A percentile compares a stretch with the other conserved stretches of the same genome.
Conservation (phyloP, 805 yeast species). For the Starmerella ratchasimensis region DNA sequence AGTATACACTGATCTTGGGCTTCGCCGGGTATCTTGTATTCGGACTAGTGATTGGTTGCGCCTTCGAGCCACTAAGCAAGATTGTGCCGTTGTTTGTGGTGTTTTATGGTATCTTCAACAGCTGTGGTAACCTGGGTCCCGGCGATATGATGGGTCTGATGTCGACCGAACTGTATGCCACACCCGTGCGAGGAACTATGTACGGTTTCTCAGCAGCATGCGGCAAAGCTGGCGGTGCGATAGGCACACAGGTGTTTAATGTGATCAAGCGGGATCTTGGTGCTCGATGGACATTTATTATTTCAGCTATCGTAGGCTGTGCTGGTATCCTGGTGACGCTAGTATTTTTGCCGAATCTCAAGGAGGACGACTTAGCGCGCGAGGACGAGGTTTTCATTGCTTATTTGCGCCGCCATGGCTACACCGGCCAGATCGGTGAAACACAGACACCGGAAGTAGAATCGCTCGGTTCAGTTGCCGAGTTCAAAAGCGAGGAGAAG, state of each 20-base stretch:
- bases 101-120: slow-evolving; percentile 60
- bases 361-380: slow-evolving; percentile 51
- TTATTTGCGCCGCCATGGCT: slow-evolving; percentile 46
- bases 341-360: slow-evolving; percentile 53
- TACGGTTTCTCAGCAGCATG: slow-evolving; percentile 68
- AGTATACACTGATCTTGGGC: slow-evolving; percentile 57
- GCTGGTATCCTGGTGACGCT: slow-evolving; percentile 47
- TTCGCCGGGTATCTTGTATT: slow-evolving; percentile 57
- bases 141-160: slow-evolving; percentile 61
- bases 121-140: slow-evolving; percentile 63
- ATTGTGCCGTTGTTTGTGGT: slow-evolving; percentile 53
- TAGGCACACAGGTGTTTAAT: slow-evolving; percentile 59
- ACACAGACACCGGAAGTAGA: too few species aligned
- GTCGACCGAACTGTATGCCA: slow-evolving; percentile 57
- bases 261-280: slow-evolving; percentile 56
- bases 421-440: slow-evolving; percentile 38
- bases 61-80: slow-evolving; percentile 40
- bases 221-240: slow-evolving; percentile 77
- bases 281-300: slow-evolving; percentile 60
- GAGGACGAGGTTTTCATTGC: slow-evolving; percentile 52
- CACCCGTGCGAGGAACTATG: slow-evolving; percentile 62
- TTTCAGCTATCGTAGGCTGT: slow-evolving; percentile 60
- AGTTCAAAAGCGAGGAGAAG: too few species aligned
- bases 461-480: too few species aligned
- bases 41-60: slow-evolving; percentile 31